phyloP scores from a whole-genome alignment of 306 rosid genomes.

The Castanea sativa region DNA sequence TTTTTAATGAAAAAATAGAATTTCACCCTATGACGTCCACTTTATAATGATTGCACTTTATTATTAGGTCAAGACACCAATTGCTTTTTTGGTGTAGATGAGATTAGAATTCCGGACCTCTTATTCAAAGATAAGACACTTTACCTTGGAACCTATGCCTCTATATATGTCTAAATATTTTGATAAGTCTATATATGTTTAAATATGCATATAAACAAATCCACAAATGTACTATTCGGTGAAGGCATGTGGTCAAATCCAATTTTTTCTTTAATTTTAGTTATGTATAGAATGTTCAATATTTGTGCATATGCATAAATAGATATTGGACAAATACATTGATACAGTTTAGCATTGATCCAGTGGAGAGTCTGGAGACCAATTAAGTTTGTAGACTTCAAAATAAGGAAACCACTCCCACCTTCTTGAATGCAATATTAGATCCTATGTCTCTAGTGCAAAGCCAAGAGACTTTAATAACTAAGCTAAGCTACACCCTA shows the following conservation, averaged over 20 bases:
- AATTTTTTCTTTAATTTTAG: neutral
- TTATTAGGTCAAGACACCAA: too few species aligned
- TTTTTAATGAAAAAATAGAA: too few species aligned
- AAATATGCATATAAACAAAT: neutral
- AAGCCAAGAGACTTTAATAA: neutral
- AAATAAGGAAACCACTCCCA: neutral
- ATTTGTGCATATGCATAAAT: too few species aligned
- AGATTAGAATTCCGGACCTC: too few species aligned
- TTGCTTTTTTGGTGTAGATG: too few species aligned
- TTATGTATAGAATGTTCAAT: too few species aligned
- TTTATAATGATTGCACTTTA: too few species aligned
- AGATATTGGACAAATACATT: too few species aligned
- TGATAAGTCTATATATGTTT: neutral
- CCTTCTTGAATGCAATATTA: neutral
- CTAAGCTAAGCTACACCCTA: neutral
- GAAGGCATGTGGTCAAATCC: neutral
- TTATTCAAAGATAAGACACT: too few species aligned
- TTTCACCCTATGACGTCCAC: too few species aligned
- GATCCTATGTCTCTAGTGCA: too few species aligned
- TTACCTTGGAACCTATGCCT: neutral
- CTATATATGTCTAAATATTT: neutral
- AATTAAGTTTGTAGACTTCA: neutral
- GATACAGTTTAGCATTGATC: too few species aligned
- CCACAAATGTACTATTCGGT: neutral
- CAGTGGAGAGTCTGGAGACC: neutral